phyloP scores from a whole-genome alignment of 495 filamentous ascomycete species.

The Xylaria cubensis region DNA sequence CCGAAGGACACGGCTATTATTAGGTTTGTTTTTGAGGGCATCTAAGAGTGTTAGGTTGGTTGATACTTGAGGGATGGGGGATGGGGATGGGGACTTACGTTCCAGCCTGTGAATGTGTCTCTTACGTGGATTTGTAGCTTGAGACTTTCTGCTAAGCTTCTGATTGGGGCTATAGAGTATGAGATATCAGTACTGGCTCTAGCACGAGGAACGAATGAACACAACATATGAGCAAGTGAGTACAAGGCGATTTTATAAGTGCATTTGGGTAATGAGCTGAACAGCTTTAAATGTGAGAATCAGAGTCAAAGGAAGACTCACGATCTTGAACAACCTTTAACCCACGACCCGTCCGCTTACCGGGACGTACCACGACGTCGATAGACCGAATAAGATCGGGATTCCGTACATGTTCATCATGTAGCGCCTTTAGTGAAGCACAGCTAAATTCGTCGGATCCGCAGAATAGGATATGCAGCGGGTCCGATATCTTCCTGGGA shows the following conservation, averaged over 20 bases:
- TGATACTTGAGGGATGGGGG: too few species aligned
- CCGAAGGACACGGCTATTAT: conserved; percentile 97
- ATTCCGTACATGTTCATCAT: conserved; percentile 61
- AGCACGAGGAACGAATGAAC: too few species aligned
- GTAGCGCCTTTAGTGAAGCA: conserved; percentile 74
- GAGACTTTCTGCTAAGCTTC: conserved; percentile 66
- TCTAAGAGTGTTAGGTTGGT: conserved; percentile 47
- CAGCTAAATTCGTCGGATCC: conserved; percentile 93
- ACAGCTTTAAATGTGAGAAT: background rate
- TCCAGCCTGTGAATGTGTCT: conserved; percentile 83
- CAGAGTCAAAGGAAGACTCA: conserved; percentile 41
- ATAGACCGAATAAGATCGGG: conserved; percentile 74
- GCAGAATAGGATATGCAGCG: conserved; percentile 92
- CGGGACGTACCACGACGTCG: conserved; percentile 83
- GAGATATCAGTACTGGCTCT: conserved; percentile 15
- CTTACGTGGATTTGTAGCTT: conserved; percentile 73
- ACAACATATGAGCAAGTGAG: background rate
- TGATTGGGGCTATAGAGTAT: conserved; percentile 71
- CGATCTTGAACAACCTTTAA: conserved; percentile 74
- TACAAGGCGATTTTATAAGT: background rate
- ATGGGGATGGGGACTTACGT: conserved; percentile 53
- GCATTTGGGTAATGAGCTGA: background rate
- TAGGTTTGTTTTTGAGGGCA: conserved; percentile 73
- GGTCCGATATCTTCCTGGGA: conserved; percentile 47
- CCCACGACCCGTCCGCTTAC: conserved; percentile 76